These are phyloP conservation scores for Lasiodiplodia sp. DNA, from an alignment of 2,329 filamentous ascomycete species.

Conservation along the genomic window DNA sequence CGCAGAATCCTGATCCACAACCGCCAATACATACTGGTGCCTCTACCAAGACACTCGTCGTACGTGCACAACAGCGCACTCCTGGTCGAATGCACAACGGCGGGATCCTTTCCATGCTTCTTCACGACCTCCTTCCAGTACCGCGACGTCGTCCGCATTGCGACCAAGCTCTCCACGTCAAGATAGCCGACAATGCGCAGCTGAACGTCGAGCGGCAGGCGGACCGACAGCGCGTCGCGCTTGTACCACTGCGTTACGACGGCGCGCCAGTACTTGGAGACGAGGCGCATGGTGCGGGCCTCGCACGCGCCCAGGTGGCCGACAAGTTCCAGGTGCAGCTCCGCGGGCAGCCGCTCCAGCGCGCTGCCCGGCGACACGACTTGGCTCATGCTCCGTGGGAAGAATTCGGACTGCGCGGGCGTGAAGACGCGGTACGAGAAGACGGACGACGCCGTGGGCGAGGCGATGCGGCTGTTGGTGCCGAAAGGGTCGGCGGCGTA, in stretches of 20 bases:
- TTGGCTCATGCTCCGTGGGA: slow-evolving; percentile 7
- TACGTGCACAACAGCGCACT: slow-evolving; percentile 23
- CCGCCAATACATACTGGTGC: slow-evolving; percentile 17
- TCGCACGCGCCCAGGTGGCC: slow-evolving; percentile 9
- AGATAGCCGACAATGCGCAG: slow-evolving; percentile 10
- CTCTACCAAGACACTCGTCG: slow-evolving; percentile 12
- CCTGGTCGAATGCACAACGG: slow-evolving; percentile 10
- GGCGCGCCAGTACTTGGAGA: slow-evolving; percentile 19
- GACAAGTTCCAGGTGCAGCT: slow-evolving; percentile 18
- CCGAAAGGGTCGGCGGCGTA: slow-evolving; percentile 3
- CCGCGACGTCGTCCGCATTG: neutral
- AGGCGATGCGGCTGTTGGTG: neutral
- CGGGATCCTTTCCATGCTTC: slow-evolving; percentile 17
- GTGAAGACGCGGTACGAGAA: slow-evolving; percentile 19
- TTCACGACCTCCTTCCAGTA: slow-evolving; percentile 9
- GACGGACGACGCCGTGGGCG: slow-evolving; percentile 1
- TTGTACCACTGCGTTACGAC: slow-evolving; percentile 13
- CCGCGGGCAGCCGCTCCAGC: slow-evolving; percentile 19
- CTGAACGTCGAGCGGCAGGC: slow-evolving; percentile 14
- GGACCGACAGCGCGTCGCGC: slow-evolving; percentile 3
- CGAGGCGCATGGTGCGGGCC: slow-evolving; percentile 6
- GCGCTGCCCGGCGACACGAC: slow-evolving; percentile 8
- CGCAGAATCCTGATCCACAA: slow-evolving; percentile 13
- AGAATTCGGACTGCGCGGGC: slow-evolving; percentile 6
- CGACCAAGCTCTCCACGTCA: slow-evolving; percentile 16